Percentiles rank a stretch among this genome's conserved stretches.
These are phyloP conservation scores for Lipomyces spencermartinsiae DNA, from an alignment of 805 yeast species.

Conservation along the genomic window DNA sequence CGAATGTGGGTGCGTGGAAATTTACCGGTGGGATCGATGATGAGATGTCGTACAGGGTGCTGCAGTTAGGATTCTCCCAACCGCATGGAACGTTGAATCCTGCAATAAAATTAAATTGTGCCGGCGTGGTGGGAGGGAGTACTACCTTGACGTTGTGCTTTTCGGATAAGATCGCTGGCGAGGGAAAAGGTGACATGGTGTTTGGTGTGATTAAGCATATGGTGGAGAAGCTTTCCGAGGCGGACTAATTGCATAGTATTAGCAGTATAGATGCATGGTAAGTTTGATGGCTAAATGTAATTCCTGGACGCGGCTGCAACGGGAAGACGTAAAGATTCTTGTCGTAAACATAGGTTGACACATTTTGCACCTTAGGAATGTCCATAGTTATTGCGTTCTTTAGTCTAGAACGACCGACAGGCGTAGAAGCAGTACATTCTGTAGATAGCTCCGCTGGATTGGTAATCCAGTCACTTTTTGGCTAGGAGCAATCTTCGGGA, in stretches of 20 bases:
- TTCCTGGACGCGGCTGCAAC: no score
- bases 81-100: constrained; percentile 21
- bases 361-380: no score
- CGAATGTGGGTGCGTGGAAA: constrained; percentile 23
- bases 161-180: constrained; percentile 23
- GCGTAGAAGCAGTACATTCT: no score
- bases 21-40: not conserved
- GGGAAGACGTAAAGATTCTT: no score
- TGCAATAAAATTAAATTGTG: constrained; percentile 8
- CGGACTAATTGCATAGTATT: not conserved
- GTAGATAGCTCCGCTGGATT: no score
- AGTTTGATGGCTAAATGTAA: no score
- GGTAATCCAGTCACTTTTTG: no score
- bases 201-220: not conserved
- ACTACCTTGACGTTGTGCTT: constrained; percentile 11
- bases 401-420: no score
- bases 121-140: constrained; percentile 21
- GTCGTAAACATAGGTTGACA: no score
- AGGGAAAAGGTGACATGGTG: constrained; percentile 19
- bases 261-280: no score
- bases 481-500: no score
- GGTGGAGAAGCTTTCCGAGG: not conserved
- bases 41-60: constrained; percentile 1
- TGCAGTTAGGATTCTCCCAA: constrained; percentile 22
- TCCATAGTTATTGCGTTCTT: no score